phyloP scores from a whole-genome alignment of 768 basidiomycete species.

The Trametes gibbosa region DNA sequence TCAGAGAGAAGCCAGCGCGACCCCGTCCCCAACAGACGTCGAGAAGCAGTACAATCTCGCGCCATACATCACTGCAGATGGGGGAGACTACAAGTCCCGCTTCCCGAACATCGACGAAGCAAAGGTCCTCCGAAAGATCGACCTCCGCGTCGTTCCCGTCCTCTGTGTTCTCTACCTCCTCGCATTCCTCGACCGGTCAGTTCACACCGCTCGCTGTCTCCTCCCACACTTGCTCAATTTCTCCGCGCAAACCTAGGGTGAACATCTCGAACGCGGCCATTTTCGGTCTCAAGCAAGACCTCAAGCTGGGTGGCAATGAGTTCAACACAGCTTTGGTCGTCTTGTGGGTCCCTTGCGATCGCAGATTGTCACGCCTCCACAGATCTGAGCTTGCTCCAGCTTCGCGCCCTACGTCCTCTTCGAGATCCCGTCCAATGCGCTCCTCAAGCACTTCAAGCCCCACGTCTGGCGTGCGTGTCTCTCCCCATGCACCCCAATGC shows the following conservation, averaged over 20 bases:
- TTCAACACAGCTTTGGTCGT: conserved; percentile 33
- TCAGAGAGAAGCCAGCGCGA: neutral
- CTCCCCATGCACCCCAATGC: neutral
- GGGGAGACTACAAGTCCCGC: conserved; percentile 19
- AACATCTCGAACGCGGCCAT: conserved; percentile 33
- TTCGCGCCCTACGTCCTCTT: conserved; percentile 34
- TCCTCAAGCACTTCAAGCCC: conserved; percentile 36
- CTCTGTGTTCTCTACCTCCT: conserved; percentile 42
- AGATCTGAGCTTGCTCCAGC: conserved; percentile 14
- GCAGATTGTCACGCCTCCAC: no score
- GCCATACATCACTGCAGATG: conserved; percentile 9
- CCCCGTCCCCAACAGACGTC: conserved; percentile 3
- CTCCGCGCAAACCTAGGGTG: conserved; percentile 18
- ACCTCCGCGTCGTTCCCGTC: conserved; percentile 38
- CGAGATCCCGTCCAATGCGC: conserved; percentile 36
- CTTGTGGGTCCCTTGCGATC: conserved; percentile 24
- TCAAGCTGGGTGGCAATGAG: conserved; percentile 26
- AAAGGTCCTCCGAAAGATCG: conserved; percentile 35
- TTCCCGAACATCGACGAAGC: conserved; percentile 28
- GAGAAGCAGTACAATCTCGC: conserved; percentile 20
- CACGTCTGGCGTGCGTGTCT: conserved; percentile 31
- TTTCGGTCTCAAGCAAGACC: conserved; percentile 30
- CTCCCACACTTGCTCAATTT: neutral
- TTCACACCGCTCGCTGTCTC: neutral
- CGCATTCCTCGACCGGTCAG: conserved; percentile 39